phyloP scores from a whole-genome alignment of 768 basidiomycete species.

The Russula earlei region DNA sequence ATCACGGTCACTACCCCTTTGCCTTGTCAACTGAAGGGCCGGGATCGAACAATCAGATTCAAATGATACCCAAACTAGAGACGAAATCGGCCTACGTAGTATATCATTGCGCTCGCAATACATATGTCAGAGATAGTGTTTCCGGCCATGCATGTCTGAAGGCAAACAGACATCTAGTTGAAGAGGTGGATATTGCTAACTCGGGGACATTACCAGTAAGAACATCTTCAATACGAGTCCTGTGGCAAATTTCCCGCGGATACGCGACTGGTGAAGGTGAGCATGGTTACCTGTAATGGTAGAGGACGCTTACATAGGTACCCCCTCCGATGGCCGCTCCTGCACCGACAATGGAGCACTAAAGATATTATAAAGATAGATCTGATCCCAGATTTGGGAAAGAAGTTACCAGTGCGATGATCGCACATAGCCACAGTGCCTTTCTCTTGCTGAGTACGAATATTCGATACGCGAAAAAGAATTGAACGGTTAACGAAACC shows the following conservation, averaged over 20 bases:
- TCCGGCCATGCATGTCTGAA: constrained; percentile 1
- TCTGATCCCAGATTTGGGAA: too few relatives aligned
- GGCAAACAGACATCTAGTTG: too few relatives aligned
- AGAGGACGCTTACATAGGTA: neutral
- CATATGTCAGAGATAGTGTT: neutral
- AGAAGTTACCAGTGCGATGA: neutral
- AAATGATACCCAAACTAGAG: too few relatives aligned
- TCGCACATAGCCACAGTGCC: neutral
- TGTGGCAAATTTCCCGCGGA: neutral
- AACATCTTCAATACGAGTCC: neutral
- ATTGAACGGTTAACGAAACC: constrained; percentile 24
- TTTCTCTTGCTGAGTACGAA: constrained; percentile 4
- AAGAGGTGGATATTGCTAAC: neutral
- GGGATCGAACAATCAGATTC: too few relatives aligned
- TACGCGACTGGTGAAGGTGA: neutral
- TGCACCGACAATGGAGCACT: neutral
- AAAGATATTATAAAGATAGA: neutral
- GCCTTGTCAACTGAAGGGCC: neutral
- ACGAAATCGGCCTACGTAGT: neutral
- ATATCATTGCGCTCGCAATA: constrained; percentile 1
- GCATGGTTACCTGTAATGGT: neutral
- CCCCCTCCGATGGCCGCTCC: neutral
- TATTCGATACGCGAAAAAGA: constrained; percentile 29
- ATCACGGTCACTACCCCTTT: neutral
- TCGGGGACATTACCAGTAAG: neutral